Conservation (phyloP, 73 alveolate species). For the Breviolum minutum region DNA sequence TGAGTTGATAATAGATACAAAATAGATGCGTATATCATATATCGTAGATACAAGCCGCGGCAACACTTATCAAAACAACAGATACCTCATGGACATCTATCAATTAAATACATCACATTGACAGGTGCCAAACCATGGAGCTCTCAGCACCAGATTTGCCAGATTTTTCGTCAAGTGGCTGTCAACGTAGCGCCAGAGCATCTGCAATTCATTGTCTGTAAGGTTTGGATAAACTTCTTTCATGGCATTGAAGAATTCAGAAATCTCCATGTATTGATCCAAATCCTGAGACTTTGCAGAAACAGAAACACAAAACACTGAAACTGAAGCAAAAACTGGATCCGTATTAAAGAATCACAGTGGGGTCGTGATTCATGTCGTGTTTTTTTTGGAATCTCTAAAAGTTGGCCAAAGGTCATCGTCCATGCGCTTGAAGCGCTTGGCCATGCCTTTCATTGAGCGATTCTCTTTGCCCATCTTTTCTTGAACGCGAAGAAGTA, state of each 20-base stretch:
- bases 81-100: too few relatives aligned
- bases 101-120: too few relatives aligned
- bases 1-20: too few relatives aligned
- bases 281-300: neutral
- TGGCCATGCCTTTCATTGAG: constrained; percentile 51
- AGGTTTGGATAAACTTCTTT: constrained; percentile 28
- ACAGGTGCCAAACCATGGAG: too few relatives aligned
- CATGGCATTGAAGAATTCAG: constrained; percentile 69
- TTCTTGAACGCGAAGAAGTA: constrained; percentile 23
- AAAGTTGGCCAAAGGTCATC: neutral
- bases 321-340: neutral
- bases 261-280: constrained; percentile 44
- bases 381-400: neutral
- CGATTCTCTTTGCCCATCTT: constrained; percentile 20
- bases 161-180: neutral
- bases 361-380: neutral
- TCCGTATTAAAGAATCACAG: neutral
- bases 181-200: constrained; percentile 64
- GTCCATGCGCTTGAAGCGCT: constrained; percentile 85
- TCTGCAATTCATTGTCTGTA: constrained; percentile 37
- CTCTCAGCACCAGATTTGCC: neutral
- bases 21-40: too few relatives aligned
- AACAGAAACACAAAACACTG: neutral
- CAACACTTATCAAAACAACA: too few relatives aligned
- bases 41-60: too few relatives aligned